Evolutionary conservation across 106 monocot genomes (phyloP), one percentile per base, ranked within the genome.

Genomic region (Triglochin maritima): DNA sequence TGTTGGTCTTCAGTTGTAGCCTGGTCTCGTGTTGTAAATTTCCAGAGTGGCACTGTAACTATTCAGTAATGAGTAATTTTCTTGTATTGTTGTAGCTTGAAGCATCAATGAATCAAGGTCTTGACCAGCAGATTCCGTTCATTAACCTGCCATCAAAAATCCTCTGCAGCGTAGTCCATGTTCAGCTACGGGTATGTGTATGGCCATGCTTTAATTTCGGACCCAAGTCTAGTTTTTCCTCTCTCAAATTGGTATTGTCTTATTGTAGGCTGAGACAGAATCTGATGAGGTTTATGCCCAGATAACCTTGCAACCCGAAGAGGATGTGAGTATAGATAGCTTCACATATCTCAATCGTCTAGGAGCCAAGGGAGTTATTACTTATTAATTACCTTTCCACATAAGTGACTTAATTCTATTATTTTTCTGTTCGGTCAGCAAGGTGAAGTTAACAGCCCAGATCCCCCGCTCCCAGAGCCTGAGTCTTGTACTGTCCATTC

Each of bases 241-340:
- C 8, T 12, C 7, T 46, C n/a, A 11, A 7, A 56, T 8, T 17
- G 50, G 44, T 15, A n/a, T 49, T 45, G 43, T 61, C 7, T 11
- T 47, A 1, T 9, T 13, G 44, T 43, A 91, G 92, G 92, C 92
- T 45, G 92, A 92, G 61, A 57, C 71, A 51, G 93, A 93, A 71
- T 86, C 86, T 3, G 93, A 93, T 67, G 93, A 93, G 72, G 88
- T 92, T 16, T 92, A 81, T 69, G 92, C 83, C 9, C 87, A 88
- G 59, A 85, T 92, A 9, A 85, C 82, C 2, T 74, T 92, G 52
- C 79, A 75, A 47, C 92, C 92, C 0, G 92, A 88, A 41, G 15
- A 72, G 2, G 79, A 83, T 69, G 92, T 92, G 76, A 88, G 81
- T 67, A 11, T 61, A 29, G 29, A 11, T 61, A 29, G 29, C 29